These are phyloP conservation scores for Rhodotorula sp. DNA, from an alignment of 1,284 basidiomycete genomes.

Conservation along the genomic window DNA sequence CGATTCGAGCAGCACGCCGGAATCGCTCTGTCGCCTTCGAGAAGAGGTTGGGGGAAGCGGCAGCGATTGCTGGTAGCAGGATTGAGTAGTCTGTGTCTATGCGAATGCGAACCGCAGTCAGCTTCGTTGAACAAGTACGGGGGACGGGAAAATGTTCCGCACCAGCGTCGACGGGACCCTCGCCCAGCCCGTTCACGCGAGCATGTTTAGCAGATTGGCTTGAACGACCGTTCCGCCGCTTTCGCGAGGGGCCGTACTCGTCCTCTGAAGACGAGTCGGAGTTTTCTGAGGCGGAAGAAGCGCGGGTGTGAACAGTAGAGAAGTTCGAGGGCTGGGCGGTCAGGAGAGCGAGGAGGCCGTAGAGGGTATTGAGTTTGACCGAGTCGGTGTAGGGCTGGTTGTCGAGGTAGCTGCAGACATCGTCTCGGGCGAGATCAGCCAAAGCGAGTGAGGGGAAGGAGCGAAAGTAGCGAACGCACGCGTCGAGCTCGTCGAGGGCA, in stretches of 20 bases:
- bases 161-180: not conserved
- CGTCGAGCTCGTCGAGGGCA: constrained; percentile 38
- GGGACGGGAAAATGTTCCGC: not conserved
- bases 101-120: not conserved
- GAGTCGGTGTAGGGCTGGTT: constrained; percentile 41
- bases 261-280: constrained; percentile 3
- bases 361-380: constrained; percentile 35
- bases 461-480: constrained; percentile 13
- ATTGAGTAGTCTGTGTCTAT: constrained; percentile 4
- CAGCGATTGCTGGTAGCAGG: constrained; percentile 6
- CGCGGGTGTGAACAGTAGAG: not conserved
- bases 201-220: not conserved
- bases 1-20: constrained; percentile 23
- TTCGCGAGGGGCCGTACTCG: not conserved
- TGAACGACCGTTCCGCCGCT: not conserved
- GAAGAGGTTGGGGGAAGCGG: constrained; percentile 13
- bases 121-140: not conserved
- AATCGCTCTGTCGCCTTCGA: constrained; percentile 25
- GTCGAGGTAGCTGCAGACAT: constrained; percentile 22
- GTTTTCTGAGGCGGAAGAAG: not conserved
- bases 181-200: not conserved
- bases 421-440: not conserved
- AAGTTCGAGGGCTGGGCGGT: constrained; percentile 22
- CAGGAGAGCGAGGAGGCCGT: constrained; percentile 33
- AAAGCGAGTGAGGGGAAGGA: not conserved